Evolutionary conservation across 148 eudicot species (phyloP).

Genomic region (Cornus suecica): DNA sequence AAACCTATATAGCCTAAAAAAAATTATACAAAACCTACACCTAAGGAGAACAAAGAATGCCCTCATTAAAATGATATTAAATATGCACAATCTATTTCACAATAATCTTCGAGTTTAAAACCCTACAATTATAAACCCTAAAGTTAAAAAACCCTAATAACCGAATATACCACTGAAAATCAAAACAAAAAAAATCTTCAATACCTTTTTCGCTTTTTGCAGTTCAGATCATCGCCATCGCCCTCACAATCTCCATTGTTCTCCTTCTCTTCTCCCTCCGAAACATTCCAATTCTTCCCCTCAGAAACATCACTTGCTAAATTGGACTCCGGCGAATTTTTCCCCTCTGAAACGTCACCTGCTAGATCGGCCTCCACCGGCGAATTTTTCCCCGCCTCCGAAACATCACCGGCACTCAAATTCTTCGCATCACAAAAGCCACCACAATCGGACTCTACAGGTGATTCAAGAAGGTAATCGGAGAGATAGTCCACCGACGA

Average conservation of each 20-base stretch:
- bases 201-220: conserved; percentile 64
- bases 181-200: background rate
- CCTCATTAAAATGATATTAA: no score
- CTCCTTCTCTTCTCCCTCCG: conserved; percentile 19
- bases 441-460: conserved; percentile 14
- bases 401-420: no score
- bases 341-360: conserved; percentile 16
- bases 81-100: no score
- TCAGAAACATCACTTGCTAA: conserved; percentile 6
- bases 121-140: no score
- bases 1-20: no score
- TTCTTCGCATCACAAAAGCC: no score
- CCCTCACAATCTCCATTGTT: conserved; percentile 22
- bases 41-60: background rate
- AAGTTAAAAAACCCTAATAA: background rate
- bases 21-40: no score
- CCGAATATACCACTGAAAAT: background rate
- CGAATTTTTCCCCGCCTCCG: no score
- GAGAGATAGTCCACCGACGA: conserved; percentile 6
- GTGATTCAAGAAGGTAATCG: conserved; percentile 35
- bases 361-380: conserved; percentile 20
- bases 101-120: no score
- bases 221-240: conserved; percentile 34
- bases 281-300: conserved; percentile 14
- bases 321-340: background rate